Base-by-base conservation (phyloP, 192 early-diverging fungal species). In the Umbelopsis isabellina region DNA sequence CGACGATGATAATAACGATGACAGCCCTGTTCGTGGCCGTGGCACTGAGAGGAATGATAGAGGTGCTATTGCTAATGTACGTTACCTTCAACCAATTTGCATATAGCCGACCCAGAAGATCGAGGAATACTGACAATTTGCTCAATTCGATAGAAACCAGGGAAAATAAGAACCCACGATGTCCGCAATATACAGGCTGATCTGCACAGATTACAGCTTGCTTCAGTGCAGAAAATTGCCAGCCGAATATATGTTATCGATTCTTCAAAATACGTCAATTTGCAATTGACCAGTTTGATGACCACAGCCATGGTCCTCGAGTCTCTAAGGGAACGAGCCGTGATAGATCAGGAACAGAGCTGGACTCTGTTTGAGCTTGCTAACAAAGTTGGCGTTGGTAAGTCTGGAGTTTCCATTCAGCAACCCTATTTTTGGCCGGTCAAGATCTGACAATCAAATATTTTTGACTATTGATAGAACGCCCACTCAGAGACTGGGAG, bases 291-390 rank as follows among this genome's bases (percentile, higher is more conserved):
- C 7, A 82, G 88, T 51, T 81, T 86, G 45, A 89, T 92, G 73
- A 90, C 91, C 1, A 85, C 91, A 35, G 85, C 90, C 35, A 85
- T 89, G 75, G 85, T 94, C 9, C 74, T 96, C 18, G 72, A 88
- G 30, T 90, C 93, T 71, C 77, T 96, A 65, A 81, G 87, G 49
- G 77, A 88, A 65, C 84, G 82, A 53, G 82, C 78, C n/a, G 80
- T 88, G 52, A 79, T 91, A 13, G 79, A 85, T 1, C 79, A 85
- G 16, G 76, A 75, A 30, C 82, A 84, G 49, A 80, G 76, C 49
- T 98, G 94, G 94, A 91, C 94, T 6, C 79, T 98, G 45, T 98
- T 98, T 84, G 97, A 98, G 74, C 82, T 95, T 44, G 88, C 91
- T 35, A 91, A 92, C 70, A 88, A 96, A 70, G 88, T 91, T 80